A percentile compares a stretch with the other conserved stretches of the same genome.
Conservation (phyloP, 2,329 filamentous ascomycete genomes). For the Nothomitra cinnamomea region DNA sequence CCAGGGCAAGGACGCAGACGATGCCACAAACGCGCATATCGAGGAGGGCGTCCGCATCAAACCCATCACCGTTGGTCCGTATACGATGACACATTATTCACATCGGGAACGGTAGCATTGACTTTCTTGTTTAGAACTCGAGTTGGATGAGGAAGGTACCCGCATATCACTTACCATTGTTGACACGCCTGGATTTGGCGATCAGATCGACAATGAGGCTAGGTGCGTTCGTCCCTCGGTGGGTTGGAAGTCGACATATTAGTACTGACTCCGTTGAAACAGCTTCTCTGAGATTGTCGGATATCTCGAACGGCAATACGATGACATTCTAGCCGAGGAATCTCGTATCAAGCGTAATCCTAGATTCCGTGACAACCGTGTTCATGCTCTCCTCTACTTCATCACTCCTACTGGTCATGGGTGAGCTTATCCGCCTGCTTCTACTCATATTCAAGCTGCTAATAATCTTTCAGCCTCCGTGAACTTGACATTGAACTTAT, state of each 20-base stretch:
- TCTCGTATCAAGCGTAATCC: slow-evolving; percentile 99
- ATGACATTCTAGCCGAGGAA: slow-evolving; percentile 97
- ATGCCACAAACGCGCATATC: slow-evolving; percentile 71
- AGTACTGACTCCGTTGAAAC: not conserved
- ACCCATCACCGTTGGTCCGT: slow-evolving; percentile 87
- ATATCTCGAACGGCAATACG: slow-evolving; percentile 97
- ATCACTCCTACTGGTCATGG: slow-evolving; percentile 96
- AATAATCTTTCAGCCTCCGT: slow-evolving; percentile 50
- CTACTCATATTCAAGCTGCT: slow-evolving; percentile 1
- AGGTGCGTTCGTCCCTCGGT: slow-evolving; percentile 40
- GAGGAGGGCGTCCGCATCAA: slow-evolving; percentile 98
- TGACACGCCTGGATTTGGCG: slow-evolving; percentile 94
- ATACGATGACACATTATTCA: not conserved
- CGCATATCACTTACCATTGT: slow-evolving; percentile 97
- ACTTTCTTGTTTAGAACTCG: slow-evolving; percentile 47
- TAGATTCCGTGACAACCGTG: slow-evolving; percentile 96
- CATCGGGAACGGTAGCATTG: slow-evolving; percentile 11
- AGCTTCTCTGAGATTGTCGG: slow-evolving; percentile 93
- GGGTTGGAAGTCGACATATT: not conserved
- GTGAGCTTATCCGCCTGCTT: slow-evolving; percentile 31
- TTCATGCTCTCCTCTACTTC: slow-evolving; percentile 97
- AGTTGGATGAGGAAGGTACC: slow-evolving; percentile 95
- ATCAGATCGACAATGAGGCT: slow-evolving; percentile 98
- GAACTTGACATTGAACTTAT: slow-evolving; percentile 99
- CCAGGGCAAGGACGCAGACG: slow-evolving; percentile 80